Base-by-base conservation (phyloP, 768 basidiomycete species). In the Suillus alpinus region DNA sequence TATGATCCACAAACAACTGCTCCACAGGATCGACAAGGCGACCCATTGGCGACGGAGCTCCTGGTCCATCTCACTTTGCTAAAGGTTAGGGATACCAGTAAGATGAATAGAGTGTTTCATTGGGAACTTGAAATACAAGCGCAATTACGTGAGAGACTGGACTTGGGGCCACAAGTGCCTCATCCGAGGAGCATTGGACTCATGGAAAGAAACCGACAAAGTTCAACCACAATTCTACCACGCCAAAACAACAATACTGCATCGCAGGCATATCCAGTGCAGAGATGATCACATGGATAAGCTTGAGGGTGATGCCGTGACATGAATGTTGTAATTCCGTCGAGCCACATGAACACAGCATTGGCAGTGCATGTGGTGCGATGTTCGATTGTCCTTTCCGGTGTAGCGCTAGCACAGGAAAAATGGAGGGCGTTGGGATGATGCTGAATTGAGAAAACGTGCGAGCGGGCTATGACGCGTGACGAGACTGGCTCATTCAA, bases 331-430 rank as follows among this genome's bases (percentile, higher is more conserved):
- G 53, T 55, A 55, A 55, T 39, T n/a, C 29, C 36, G 53, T 39
- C 36, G 53, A 55, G 26, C 16, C 53, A 12, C 37, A 26, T 26
- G 36, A 37, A 37, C 52, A 53, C 52, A 53, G 52, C 52, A 53
- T 52, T 12, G n/a, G n/a, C 10, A 7, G 23, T 18, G 23, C 36
- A 26, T 26, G 52, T 26, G 53, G 36, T 1, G 16, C 23, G 36
- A 55, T 26, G 31, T 39, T 31, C 36, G 36, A 55, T 18, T 55
- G 36, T 39, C 53, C 53, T 39, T 53, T 55, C 36, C 36, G 53
- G 53, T 26, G 53, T 39, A 55, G 23, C 36, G 53, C 53, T 55
- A 23, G 36, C 53, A 55, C 53, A 55, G 53, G 53, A 55, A 37
- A 12, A 3, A 6, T 6, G 3, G 16, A 55, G 53, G 53, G 53